Evolutionary conservation across 2,329 filamentous ascomycete species (phyloP).

Genomic region (Fusarium humuli): DNA sequence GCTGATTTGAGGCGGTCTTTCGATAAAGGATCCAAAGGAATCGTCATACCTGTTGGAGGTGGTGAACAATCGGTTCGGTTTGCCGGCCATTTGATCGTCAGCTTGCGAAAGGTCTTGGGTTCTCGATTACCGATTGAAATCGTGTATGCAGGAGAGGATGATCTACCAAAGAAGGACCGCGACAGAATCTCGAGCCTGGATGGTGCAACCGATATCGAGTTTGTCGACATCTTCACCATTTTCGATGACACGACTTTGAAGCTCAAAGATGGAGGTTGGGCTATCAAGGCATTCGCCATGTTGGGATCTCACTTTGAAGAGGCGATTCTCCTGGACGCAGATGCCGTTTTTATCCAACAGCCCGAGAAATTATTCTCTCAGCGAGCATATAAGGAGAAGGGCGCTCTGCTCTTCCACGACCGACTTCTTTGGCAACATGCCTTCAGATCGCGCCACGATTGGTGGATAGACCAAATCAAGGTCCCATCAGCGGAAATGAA

Average conservation of each 20-base stretch:
- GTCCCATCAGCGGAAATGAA: conserved; percentile 48
- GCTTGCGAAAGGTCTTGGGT: conserved; percentile 44
- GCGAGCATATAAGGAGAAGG: conserved; percentile 46
- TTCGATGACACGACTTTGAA: conserved; percentile 50
- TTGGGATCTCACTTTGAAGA: conserved; percentile 53
- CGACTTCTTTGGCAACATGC: conserved; percentile 52
- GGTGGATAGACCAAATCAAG: conserved; percentile 53
- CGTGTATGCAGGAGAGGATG: conserved; percentile 51
- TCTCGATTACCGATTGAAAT: conserved; percentile 51
- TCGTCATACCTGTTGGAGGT: conserved; percentile 51
- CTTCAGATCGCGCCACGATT: conserved; percentile 49
- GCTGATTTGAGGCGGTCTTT: conserved; percentile 39
- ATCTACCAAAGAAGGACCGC: conserved; percentile 45
- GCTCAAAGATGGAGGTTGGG: conserved; percentile 50
- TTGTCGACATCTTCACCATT: conserved; percentile 48
- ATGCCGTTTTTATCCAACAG: conserved; percentile 53
- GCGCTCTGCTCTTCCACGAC: conserved; percentile 56
- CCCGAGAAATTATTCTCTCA: conserved; percentile 51
- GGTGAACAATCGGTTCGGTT: conserved; percentile 45
- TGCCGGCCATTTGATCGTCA: conserved; percentile 50
- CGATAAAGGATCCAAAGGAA: conserved; percentile 34
- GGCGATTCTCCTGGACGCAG: conserved; percentile 53
- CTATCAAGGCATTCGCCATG: conserved; percentile 55
- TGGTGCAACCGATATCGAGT: conserved; percentile 37
- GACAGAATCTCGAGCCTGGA: conserved; percentile 28